These are phyloP conservation scores for Sporothrix phasma DNA, from an alignment of 2,329 filamentous ascomycete species.

Conservation along the genomic window DNA sequence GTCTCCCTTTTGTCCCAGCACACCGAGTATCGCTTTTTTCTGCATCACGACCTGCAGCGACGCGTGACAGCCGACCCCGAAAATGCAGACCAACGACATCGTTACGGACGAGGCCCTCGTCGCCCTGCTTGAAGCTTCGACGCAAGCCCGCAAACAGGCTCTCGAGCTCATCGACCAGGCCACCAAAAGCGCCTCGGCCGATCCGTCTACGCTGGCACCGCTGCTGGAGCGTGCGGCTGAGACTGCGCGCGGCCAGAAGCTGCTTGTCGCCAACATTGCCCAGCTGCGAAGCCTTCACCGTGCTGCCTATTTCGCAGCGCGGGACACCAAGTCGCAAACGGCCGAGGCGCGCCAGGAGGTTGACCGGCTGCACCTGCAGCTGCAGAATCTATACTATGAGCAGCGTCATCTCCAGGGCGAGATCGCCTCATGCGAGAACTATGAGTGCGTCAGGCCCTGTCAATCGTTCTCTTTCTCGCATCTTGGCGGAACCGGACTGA, in stretches of 20 bases:
- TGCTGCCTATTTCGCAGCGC: slow-evolving; percentile 66
- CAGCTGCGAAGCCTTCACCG: slow-evolving; percentile 77
- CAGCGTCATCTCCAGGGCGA: slow-evolving; percentile 84
- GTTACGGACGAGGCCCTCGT: slow-evolving; percentile 57
- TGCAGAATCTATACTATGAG: slow-evolving; percentile 96
- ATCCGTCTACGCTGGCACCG: slow-evolving; percentile 31
- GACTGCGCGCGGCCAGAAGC: slow-evolving; percentile 67
- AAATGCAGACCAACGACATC: slow-evolving; percentile 47
- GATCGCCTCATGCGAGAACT: slow-evolving; percentile 81
- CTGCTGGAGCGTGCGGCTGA: slow-evolving; percentile 36
- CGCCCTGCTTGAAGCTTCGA: slow-evolving; percentile 62
- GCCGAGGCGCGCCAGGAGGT: slow-evolving; percentile 84
- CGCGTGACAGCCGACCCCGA: background rate
- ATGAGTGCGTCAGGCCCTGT: slow-evolving; percentile 55
- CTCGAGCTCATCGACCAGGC: slow-evolving; percentile 51
- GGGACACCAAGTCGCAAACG: slow-evolving; percentile 77
- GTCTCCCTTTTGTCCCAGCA: background rate
- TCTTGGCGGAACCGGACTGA: background rate
- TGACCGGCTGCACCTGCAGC: slow-evolving; percentile 78
- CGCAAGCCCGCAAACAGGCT: slow-evolving; percentile 62
- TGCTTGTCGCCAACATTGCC: slow-evolving; percentile 66
- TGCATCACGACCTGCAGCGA: too few relatives aligned
- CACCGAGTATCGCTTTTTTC: background rate
- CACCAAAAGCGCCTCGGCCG: slow-evolving; percentile 22
- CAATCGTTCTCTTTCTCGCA: background rate